phyloP scores from a whole-genome alignment of 176 grass and related monocot genomes.

The Hsuehochloa calcarea region DNA sequence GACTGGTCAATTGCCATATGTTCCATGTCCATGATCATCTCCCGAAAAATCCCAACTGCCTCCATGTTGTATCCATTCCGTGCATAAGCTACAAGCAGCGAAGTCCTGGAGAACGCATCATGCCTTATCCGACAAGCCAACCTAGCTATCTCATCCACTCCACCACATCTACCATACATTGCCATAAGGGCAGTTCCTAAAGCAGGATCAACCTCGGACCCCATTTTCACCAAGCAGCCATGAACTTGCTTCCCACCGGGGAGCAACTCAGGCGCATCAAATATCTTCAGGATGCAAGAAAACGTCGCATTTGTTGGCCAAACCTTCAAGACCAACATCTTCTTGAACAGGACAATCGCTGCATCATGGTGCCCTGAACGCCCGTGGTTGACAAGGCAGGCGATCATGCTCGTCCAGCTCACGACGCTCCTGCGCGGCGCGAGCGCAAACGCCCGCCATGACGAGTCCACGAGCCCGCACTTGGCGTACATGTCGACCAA shows the following conservation, averaged over 20 bases:
- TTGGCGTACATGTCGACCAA: slow-evolving; percentile 66
- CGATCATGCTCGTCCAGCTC: slow-evolving; percentile 64
- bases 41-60: slow-evolving; percentile 43
- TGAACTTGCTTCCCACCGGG: slow-evolving; percentile 55
- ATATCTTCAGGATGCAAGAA: slow-evolving; percentile 61
- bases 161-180: slow-evolving; percentile 68
- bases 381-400: slow-evolving; percentile 44
- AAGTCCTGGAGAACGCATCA: slow-evolving; percentile 46
- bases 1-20: slow-evolving; percentile 44
- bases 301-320: slow-evolving; percentile 55
- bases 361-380: slow-evolving; percentile 9
- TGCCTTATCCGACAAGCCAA: slow-evolving; percentile 49
- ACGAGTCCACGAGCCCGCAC: slow-evolving; percentile 41
- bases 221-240: slow-evolving; percentile 65
- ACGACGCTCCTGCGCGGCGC: slow-evolving; percentile 30
- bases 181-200: slow-evolving; percentile 50
- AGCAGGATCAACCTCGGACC: slow-evolving; percentile 48
- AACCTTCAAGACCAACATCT: slow-evolving; percentile 49
- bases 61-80: slow-evolving; percentile 51
- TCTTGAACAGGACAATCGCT: slow-evolving; percentile 40
- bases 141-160: slow-evolving; percentile 49
- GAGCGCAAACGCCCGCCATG: slow-evolving; percentile 41
- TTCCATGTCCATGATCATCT: slow-evolving; percentile 40
- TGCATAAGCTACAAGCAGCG: slow-evolving; percentile 51
- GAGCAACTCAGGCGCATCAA: slow-evolving; percentile 39